These are phyloP conservation scores for Ensete ventricosum DNA, from an alignment of 176 grass and related monocot species.

Conservation along the genomic window DNA sequence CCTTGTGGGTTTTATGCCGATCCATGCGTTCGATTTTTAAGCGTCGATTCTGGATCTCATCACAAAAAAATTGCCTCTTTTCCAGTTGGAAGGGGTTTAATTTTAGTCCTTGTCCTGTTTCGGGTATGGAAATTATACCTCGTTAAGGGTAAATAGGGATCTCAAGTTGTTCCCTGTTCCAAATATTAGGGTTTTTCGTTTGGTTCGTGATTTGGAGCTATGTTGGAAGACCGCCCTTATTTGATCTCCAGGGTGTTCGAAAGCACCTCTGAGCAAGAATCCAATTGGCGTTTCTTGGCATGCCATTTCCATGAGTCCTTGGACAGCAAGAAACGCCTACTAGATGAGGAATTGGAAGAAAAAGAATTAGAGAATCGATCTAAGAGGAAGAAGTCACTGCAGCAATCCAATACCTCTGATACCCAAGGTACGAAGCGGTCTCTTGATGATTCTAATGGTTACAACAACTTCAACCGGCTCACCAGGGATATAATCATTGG, in stretches of 20 bases:
- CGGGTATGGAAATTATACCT: neutral
- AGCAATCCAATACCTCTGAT: neutral
- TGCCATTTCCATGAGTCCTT: neutral
- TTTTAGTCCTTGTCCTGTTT: neutral
- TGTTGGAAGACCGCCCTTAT: neutral
- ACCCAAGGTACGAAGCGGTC: neutral
- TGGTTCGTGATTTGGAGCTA: neutral
- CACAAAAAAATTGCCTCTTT: neutral
- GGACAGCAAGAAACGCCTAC: neutral
- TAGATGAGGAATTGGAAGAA: neutral
- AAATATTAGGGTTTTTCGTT: neutral
- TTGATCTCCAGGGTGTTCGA: neutral
- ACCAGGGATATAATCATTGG: neutral
- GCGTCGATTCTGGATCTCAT: neutral
- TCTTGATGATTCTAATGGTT: neutral
- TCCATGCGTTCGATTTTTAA: neutral
- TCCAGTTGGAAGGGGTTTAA: neutral
- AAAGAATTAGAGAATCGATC: neutral
- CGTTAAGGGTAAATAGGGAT: neutral
- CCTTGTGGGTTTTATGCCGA: neutral
- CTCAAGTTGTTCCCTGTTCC: neutral
- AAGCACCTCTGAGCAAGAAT: slow-evolving; percentile 5
- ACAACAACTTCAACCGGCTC: neutral
- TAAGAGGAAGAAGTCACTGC: neutral
- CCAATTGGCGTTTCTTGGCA: neutral